Conservation (phyloP, 1,139 yeast species). For the Geotrichum aggregatum region DNA sequence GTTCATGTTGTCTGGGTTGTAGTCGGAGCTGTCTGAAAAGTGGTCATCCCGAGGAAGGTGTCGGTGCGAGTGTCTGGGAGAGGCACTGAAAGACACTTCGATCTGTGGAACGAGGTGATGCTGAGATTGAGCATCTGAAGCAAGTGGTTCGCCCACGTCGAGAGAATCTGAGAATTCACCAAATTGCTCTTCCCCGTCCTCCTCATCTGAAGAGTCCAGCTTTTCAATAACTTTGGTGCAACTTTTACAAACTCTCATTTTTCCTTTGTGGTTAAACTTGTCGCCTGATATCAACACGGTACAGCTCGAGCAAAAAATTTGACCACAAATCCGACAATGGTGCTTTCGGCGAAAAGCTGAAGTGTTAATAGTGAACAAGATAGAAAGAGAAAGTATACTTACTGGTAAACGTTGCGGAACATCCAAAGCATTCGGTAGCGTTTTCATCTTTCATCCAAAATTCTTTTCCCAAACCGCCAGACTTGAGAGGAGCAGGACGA, state of each 20-base stretch:
- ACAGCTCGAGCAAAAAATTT: constrained; percentile 87
- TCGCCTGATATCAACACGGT: constrained; percentile 74
- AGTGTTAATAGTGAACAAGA: constrained; percentile 9
- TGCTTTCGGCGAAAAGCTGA: constrained; percentile 75
- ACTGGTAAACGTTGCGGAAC: constrained; percentile 64
- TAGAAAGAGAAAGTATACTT: constrained; percentile 16
- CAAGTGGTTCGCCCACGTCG: constrained; percentile 11
- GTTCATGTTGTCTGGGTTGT: constrained; percentile 1
- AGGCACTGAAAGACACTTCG: constrained; percentile 27
- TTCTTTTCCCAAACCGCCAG: constrained; percentile 46
- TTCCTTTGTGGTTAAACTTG: constrained; percentile 64
- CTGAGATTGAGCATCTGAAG: constrained; percentile 10
- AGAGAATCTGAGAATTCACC: constrained; percentile 15
- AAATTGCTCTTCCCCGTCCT: constrained; percentile 21
- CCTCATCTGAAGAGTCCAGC: constrained; percentile 25
- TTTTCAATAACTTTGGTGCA: constrained; percentile 62
- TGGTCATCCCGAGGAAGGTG: constrained; percentile 7
- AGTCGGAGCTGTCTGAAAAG: constrained; percentile 12
- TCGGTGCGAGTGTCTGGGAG: constrained; percentile 9
- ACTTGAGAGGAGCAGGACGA: constrained; percentile 26
- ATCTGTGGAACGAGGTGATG: constrained; percentile 18
- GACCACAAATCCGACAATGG: constrained; percentile 94
- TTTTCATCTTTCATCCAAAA: constrained; percentile 93
- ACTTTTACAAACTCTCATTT: constrained; percentile 72
- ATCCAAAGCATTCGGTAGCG: constrained; percentile 74